Evolutionary conservation across 768 basidiomycete genomes (phyloP), one percentile per base, ranked within the genome.

Genomic region (Boletus coccyginus): DNA sequence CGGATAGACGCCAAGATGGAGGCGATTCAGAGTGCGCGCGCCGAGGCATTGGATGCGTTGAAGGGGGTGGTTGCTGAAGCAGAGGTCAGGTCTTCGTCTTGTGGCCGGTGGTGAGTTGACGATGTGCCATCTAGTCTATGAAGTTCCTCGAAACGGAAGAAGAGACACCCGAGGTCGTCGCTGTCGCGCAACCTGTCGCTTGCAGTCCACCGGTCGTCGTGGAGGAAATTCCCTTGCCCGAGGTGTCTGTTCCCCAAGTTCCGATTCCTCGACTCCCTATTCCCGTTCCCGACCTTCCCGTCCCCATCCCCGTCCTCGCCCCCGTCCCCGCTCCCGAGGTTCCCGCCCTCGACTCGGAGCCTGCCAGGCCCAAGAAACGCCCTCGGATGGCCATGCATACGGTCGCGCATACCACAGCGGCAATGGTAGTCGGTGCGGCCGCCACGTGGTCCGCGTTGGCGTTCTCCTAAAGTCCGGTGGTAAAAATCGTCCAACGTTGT

Each of bases 401-500:
- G 6, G 71, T 83, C 36, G 78, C 75, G 39, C 82, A 82, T 45
- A 88, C 87, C 7, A 81, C 83, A 8, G 80, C 84, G 5, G 83
- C 81, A 17, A 79, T 85, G 33, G 79, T 81, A 1, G 70, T 90
- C 40, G 88, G 88, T 27, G 88, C 87, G 14, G 83, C 85, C 13
- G 84, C 82, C 4, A 79, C 88, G 3, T 90, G 88, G 88, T 81
- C 84, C 17, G 86, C 86, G 27, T 69, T 91, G 55, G 88, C 88
- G 1, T 90, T 85, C 69, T 76, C 74, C 58, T 87, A 63, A 78
- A 43, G 21, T n/a, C n/a, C n/a, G n/a, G n/a, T n/a, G 47, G n/a
- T 53, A 38, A 39, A 24, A n/a, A 40, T 50, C 45, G 35, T 58
- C 31, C 32, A 27, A 5, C 27, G 27, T 27, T 27, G 27, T 9